Evolutionary conservation across 495 filamentous ascomycete genomes (phyloP).

Genomic region (Aspergillus campestris): DNA sequence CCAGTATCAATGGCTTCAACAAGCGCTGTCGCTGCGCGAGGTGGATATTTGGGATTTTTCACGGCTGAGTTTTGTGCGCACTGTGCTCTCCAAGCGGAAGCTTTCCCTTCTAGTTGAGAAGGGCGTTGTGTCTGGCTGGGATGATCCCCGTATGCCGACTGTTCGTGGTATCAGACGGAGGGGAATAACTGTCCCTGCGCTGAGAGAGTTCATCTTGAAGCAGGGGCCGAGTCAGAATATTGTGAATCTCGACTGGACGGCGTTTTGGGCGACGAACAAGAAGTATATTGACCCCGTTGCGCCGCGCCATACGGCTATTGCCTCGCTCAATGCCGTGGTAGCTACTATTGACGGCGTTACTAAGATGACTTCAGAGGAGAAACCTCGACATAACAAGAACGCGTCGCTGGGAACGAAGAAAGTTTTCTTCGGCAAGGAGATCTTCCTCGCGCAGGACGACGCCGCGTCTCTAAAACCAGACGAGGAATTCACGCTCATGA

Average conservation of each 20-base stretch:
- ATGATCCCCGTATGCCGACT: slow-evolving; percentile 81
- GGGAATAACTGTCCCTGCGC: slow-evolving; percentile 69
- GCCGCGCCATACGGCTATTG: slow-evolving; percentile 66
- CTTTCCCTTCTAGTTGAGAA: slow-evolving; percentile 76
- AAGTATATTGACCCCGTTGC: slow-evolving; percentile 76
- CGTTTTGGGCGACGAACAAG: slow-evolving; percentile 80
- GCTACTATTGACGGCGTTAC: slow-evolving; percentile 56
- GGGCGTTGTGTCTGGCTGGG: slow-evolving; percentile 75
- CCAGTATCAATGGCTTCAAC: slow-evolving; percentile 83
- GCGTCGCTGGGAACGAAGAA: slow-evolving; percentile 64
- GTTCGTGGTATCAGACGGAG: slow-evolving; percentile 70
- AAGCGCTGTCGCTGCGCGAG: slow-evolving; percentile 63
- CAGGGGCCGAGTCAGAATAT: slow-evolving; percentile 76
- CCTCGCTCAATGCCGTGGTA: slow-evolving; percentile 50
- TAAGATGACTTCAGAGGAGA: slow-evolving; percentile 52
- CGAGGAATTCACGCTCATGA: slow-evolving; percentile 81
- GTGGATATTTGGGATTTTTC: slow-evolving; percentile 90
- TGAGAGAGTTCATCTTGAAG: slow-evolving; percentile 75
- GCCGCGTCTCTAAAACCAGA: slow-evolving; percentile 59
- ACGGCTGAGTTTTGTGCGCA: slow-evolving; percentile 78
- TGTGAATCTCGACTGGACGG: slow-evolving; percentile 72
- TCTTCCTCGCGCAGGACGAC: slow-evolving; percentile 69
- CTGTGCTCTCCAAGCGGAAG: slow-evolving; percentile 78
- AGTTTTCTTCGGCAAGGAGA: slow-evolving; percentile 53
- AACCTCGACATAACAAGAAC: slow-evolving; percentile 73